Evolutionary conservation across 345 rosid species (phyloP).

Genomic region (Citrus reticulata): DNA sequence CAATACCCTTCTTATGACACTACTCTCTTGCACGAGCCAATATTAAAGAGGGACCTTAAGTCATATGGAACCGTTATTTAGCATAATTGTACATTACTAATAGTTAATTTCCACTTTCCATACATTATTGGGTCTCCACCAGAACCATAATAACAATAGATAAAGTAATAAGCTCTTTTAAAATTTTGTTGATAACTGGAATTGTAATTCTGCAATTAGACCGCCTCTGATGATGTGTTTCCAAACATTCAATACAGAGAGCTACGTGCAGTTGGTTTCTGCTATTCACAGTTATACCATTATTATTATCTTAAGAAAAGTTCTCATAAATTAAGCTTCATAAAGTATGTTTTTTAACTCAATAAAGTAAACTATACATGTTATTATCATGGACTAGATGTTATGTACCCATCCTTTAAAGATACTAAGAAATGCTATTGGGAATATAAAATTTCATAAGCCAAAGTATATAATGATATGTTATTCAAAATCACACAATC

Average conservation of each 20-base stretch:
- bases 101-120: slow-evolving; percentile 7
- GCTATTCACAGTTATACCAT: not conserved
- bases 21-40: slow-evolving; percentile 18
- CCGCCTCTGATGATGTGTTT: not conserved
- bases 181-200: slow-evolving; percentile 18
- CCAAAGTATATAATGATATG: not conserved
- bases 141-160: slow-evolving; percentile 4
- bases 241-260: slow-evolving; percentile 8
- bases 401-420: not conserved
- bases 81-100: slow-evolving; percentile 33
- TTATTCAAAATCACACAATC: not conserved
- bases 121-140: slow-evolving; percentile 7
- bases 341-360: not conserved
- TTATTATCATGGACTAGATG: not conserved
- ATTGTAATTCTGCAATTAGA: not conserved
- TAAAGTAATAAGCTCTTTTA: slow-evolving; percentile 6
- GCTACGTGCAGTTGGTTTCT: not conserved
- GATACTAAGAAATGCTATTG: slow-evolving; percentile 1
- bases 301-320: slow-evolving; percentile 4
- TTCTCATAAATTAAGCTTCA: not conserved
- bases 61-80: slow-evolving; percentile 16
- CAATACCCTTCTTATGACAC: slow-evolving; percentile 25
- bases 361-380: not conserved
- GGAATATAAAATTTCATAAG: slow-evolving; percentile 1
- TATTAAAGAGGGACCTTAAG: slow-evolving; percentile 8